Conservation (phyloP, 2,329 filamentous ascomycete species). For the Cladosporium oxysporum region DNA sequence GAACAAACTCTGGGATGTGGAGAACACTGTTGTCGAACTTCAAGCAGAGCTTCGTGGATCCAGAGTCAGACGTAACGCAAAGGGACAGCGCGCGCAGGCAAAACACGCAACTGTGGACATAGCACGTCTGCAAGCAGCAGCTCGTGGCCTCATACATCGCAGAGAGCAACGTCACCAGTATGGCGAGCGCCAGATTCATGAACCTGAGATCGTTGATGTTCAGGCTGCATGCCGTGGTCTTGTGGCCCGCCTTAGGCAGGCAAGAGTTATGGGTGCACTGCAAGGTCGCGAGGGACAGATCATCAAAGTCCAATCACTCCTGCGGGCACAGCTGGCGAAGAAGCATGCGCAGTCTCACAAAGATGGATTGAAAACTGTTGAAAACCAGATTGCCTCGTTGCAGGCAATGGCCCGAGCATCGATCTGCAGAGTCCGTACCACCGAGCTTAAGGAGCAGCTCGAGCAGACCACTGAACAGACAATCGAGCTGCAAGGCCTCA, state of each 20-base stretch:
- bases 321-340: constrained; percentile 63
- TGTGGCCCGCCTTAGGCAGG: constrained; percentile 40
- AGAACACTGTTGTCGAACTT: constrained; percentile 73
- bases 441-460: constrained; percentile 42
- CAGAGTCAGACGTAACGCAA: constrained; percentile 44
- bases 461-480: constrained; percentile 46
- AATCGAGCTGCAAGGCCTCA: constrained; percentile 54
- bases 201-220: constrained; percentile 33
- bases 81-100: constrained; percentile 60
- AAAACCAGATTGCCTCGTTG: constrained; percentile 32
- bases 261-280: constrained; percentile 33
- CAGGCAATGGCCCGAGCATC: constrained; percentile 45
- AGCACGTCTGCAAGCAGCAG: constrained; percentile 54
- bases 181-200: constrained; percentile 32
- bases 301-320: constrained; percentile 64
- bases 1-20: constrained; percentile 85
- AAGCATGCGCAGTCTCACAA: constrained; percentile 33
- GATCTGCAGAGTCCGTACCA: constrained; percentile 24
- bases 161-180: constrained; percentile 38
- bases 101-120: constrained; percentile 63
- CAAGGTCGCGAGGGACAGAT: constrained; percentile 41
- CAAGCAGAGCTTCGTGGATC: constrained; percentile 68
- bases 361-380: constrained; percentile 22
- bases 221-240: constrained; percentile 47
- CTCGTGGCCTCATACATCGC: constrained; percentile 67